Base-by-base conservation (phyloP, 2,329 filamentous ascomycete genomes). In the Cryoendolithus antarcticus region DNA sequence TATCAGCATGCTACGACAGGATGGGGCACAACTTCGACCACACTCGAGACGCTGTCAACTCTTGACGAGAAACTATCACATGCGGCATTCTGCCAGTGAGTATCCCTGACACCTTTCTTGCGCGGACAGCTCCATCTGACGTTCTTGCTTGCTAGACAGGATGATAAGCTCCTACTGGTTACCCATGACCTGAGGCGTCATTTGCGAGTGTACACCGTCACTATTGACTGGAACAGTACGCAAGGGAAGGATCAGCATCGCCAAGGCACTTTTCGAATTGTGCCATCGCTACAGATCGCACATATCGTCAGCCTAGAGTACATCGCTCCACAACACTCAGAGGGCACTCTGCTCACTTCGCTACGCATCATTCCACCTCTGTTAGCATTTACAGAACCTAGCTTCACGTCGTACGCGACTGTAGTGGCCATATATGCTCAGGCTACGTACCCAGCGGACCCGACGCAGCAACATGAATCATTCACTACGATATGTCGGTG, bases 401-500 rank as follows among this genome's bases (percentile, higher is more conserved):
- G 75, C 78, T 1, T 40, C 15, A 40, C 51, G 1, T 47, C 48
- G 8, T 34, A 35, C 6, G 42, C 54, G 2, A 74, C 80, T 30
- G 69, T 95, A 12, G 58, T 94, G 28, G 79, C 81, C 1, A 72
- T 88, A 24, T 85, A 86, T 44, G 82, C 81, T 7, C 51, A 56
- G 72, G 72, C 52, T 60, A 36, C 45, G 6, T 30, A 47, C 6
- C 40, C 50, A 6, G 11, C 44, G 3, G 42, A 62, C 62, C 38
- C 62, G 62, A 38, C 69, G 70, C 69, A 78, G 24, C 70, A 72
- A 32, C 75, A 79, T 47, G 75, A 78, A 27, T 66, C 75, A 0
- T 76, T 82, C 49, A 93, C 80, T 48, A 73, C 88, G 31, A 69
- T 96, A 45, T 79, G 86, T 46, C 74, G 82, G 45, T 96, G 89